Evolutionary conservation across 2,329 filamentous ascomycete species (phyloP).

Genomic region (Fusarium sacchari): DNA sequence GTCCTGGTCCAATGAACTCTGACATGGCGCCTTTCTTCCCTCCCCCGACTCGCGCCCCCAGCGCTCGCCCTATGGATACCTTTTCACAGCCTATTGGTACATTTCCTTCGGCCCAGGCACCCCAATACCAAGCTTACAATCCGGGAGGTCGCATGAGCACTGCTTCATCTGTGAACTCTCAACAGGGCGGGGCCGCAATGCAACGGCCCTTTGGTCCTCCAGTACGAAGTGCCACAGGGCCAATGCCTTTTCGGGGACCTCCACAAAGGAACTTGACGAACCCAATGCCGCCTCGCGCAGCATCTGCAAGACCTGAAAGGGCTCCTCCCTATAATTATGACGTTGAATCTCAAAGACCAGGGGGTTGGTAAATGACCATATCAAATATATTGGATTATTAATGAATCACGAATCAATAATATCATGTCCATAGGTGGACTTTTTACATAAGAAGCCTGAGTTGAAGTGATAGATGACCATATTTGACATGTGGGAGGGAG

Average conservation of each 20-base stretch:
- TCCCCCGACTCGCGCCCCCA: conserved; percentile 47
- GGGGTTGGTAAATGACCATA: conserved; percentile 38
- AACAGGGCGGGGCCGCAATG: conserved; percentile 33
- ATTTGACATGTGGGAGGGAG: background rate
- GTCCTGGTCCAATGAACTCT: conserved; percentile 44
- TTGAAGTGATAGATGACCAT: background rate
- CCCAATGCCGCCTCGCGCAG: conserved; percentile 48
- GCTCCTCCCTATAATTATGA: conserved; percentile 49
- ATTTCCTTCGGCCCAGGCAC: conserved; percentile 1
- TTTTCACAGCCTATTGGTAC: conserved; percentile 40
- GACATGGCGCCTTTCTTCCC: conserved; percentile 48
- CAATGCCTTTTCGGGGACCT: conserved; percentile 48
- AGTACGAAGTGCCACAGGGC: conserved; percentile 54
- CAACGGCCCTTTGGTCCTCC: conserved; percentile 42
- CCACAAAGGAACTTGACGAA: conserved; percentile 60
- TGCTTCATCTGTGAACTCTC: conserved; percentile 45
- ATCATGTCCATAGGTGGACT: background rate
- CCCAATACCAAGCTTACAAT: conserved; percentile 45
- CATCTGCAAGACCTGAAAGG: conserved; percentile 34
- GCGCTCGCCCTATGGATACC: conserved; percentile 45
- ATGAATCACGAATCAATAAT: conserved; percentile 29
- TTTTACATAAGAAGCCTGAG: background rate
- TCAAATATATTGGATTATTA: conserved; percentile 10
- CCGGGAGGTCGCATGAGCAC: conserved; percentile 48
- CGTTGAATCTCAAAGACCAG: conserved; percentile 48